Base-by-base conservation (phyloP, 805 yeast species). In the Trichomonascus vanleenenianus region DNA sequence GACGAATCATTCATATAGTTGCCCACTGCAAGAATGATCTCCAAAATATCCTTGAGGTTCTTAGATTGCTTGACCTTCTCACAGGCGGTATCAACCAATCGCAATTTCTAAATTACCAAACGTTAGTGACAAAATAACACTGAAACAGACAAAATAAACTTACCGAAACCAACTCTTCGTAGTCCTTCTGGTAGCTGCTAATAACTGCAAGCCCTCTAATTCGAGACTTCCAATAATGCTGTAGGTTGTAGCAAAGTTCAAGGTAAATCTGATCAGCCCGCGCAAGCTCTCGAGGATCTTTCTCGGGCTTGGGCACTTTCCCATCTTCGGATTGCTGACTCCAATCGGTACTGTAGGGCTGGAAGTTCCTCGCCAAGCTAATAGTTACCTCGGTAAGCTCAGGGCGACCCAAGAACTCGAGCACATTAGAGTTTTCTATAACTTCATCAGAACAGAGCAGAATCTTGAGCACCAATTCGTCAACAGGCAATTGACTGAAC, bases 1-100 rank as follows among this genome's bases (percentile, higher is more conserved):
- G 86, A 72, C n/a, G 79, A 70, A 57, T 88, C 96, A 61, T 94
- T 93, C 98, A 93, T 93, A 62, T 81, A 91, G 62, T 93, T 93
- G 48, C 98, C 99, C 42, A 93, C 93, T 3, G 89, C 81, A 51
- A 89, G 70, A 50, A 93, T 91, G 40, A 93, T 78, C 46, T 85
- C 88, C 57, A 94, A 75, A 12, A 93, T 79, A 45, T 78, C 75
- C 50, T 79, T 76, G 58, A 94, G 71, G 43, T 79, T 77, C 14
- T 74, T 75, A 1, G 96, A 85, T 20, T 73, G 70, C 50, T 76
- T 75, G 33, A 91, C 71, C 37, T 80, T 72, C 35, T 74, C 75
- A 36, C 81, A 78, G 0, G 96, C 96, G 18, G 71, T 72, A 55
- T 89, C 97, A 30, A 93, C 66, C 39, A 73, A 58, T 48, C 81